Evolutionary conservation across 2,329 filamentous ascomycete species (phyloP).

Genomic region (Botrytis tulipae): DNA sequence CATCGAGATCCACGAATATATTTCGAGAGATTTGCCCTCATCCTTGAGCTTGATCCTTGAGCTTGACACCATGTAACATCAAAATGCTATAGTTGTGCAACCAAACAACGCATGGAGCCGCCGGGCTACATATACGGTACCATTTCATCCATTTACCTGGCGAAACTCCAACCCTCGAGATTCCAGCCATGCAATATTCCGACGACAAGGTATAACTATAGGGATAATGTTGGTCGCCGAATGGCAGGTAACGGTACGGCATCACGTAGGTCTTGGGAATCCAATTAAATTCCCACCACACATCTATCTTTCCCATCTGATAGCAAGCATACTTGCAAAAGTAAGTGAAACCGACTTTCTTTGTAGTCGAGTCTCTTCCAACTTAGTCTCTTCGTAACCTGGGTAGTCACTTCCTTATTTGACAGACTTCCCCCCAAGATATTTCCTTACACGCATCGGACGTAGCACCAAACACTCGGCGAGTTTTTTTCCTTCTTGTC

Average conservation of each 20-base stretch:
- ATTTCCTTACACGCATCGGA: not conserved
- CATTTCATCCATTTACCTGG: constrained; percentile 15
- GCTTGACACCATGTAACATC: constrained; percentile 10
- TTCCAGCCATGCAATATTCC: constrained; percentile 13
- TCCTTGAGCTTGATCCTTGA: constrained; percentile 5
- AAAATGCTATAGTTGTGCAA: constrained; percentile 4
- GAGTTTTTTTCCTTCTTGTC: constrained; percentile 7
- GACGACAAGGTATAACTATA: constrained; percentile 11
- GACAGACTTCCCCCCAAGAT: not conserved
- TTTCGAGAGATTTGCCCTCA: not conserved
- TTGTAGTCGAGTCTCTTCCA: not conserved
- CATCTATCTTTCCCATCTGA: constrained; percentile 11
- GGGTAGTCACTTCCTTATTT: not conserved
- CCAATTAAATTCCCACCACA: not conserved
- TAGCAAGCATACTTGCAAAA: not conserved
- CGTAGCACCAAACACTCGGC: constrained; percentile 8
- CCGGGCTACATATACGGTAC: constrained; percentile 18
- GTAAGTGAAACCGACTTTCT: not conserved
- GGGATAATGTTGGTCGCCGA: constrained; percentile 18
- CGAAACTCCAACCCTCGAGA: constrained; percentile 8
- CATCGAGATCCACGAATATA: constrained; percentile 19
- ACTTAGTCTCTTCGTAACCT: not conserved
- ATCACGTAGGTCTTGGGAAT: not conserved
- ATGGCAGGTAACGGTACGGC: constrained; percentile 15
- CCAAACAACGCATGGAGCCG: constrained; percentile 17